Evolutionary conservation across 2,329 filamentous ascomycete species (phyloP), one percentile per base, ranked within the genome.

Genomic region (Phialocephala sp.): DNA sequence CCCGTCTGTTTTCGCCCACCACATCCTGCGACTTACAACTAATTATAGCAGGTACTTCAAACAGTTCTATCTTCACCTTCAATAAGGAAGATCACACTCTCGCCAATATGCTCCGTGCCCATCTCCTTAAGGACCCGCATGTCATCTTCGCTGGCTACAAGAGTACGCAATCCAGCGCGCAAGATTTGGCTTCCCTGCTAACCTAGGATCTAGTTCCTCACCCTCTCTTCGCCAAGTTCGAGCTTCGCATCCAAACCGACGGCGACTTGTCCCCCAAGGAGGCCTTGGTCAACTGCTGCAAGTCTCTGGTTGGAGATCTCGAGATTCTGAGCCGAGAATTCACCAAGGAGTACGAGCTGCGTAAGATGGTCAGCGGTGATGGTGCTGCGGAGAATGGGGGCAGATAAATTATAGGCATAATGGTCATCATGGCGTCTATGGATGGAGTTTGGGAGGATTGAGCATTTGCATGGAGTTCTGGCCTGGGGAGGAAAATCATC

Each of bases 31-130:
- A 9, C 45, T 24, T 57, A 22, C 39, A 24, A 20, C 57, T 66
- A 47, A 66, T 27, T 8, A 37, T 59, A 41, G 47, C 66, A 95
- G 93, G 93, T 76, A 93, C 97, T 77, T 92, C 94, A 24, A 97
- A 97, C 77, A 93, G 92, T n/a, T 91, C 93, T 11, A 91, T 97
- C 79, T 99, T 99, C 82, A 89, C 92, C 66, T 89, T 99, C 80
- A 92, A 93, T 80, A 98, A 97, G 79, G 95, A 99, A 79, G 95
- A 99, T 74, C 94, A 97, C 80, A 97, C 94, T 0, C 87, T 99
- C 32, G 95, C 90, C 73, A 97, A 99, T 79, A 85, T 99, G 63
- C 85, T 99, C 64, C 87, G 91, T 57, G 89, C 92, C 75, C 92
- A 94, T 74, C 90, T 99, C 64, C 89, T 95, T 81, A 89, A 91